Percentiles rank a stretch among this genome's conserved stretches.
phyloP scores from a whole-genome alignment of 306 rosid species.

The Alnus glutinosa region DNA sequence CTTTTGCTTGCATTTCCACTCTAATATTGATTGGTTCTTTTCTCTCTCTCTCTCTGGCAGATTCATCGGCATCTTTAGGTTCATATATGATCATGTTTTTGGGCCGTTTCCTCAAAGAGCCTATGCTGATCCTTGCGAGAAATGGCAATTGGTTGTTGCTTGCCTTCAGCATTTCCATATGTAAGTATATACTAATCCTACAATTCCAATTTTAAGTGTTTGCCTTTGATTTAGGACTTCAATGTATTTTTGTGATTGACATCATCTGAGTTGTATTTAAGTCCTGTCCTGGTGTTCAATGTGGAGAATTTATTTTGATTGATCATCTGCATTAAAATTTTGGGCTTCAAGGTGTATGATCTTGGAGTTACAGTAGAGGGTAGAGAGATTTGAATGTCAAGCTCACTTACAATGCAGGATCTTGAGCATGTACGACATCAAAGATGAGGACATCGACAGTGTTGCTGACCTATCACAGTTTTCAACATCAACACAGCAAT shows the following conservation, averaged over 20 bases:
- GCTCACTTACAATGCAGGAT: slow-evolving; percentile 57
- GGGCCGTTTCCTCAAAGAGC: slow-evolving; percentile 99
- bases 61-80: slow-evolving; percentile 93
- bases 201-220: slow-evolving; percentile 19
- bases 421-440: slow-evolving; percentile 70
- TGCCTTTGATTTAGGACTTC: slow-evolving; percentile 13
- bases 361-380: slow-evolving; percentile 14
- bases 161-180: slow-evolving; percentile 89
- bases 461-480: slow-evolving; percentile 63
- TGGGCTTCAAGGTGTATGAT: slow-evolving; percentile 2
- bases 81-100: slow-evolving; percentile 92
- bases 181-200: slow-evolving; percentile 52
- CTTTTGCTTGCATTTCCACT: slow-evolving; percentile 8
- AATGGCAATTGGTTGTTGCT: slow-evolving; percentile 90
- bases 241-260: not conserved
- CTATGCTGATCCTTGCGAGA: slow-evolving; percentile 79
- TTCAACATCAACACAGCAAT: slow-evolving; percentile 59
- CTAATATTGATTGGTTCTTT: slow-evolving; percentile 15
- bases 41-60: slow-evolving; percentile 40
- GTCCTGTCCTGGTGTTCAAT: slow-evolving; percentile 11
- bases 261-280: slow-evolving; percentile 7
- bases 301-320: not conserved
- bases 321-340: slow-evolving; percentile 5
- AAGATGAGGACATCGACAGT: slow-evolving; percentile 79
- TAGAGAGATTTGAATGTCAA: slow-evolving; percentile 16